Evolutionary conservation across 305 asterid species (phyloP).

Genomic region (Solanum hybrid): DNA sequence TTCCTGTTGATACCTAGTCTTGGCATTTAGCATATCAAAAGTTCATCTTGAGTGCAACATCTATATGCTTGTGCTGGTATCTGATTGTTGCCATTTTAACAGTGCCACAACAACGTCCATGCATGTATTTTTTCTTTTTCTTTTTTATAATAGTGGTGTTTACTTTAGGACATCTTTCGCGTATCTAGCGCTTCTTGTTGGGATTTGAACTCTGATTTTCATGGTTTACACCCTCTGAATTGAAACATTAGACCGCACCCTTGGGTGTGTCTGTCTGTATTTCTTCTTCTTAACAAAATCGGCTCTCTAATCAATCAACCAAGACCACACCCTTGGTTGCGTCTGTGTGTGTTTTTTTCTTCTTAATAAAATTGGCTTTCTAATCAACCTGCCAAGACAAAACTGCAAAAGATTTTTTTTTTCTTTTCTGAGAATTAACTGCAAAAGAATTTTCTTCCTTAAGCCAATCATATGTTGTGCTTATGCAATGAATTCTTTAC

Average conservation of each 20-base stretch:
- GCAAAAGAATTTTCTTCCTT: background rate
- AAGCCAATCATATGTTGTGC: background rate
- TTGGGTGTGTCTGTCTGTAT: background rate
- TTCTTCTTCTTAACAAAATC: background rate
- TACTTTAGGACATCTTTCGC: background rate
- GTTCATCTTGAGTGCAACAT: background rate
- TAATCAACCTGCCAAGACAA: background rate
- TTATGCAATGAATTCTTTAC: conserved; percentile 1
- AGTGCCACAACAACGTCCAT: background rate
- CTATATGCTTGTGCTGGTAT: background rate
- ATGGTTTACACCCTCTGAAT: background rate
- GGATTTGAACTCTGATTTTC: background rate
- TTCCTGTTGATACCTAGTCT: background rate
- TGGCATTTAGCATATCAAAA: background rate
- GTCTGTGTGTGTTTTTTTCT: background rate
- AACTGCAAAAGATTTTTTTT: background rate
- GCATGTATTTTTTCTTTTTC: background rate
- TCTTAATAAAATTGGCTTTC: background rate
- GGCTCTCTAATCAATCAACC: background rate
- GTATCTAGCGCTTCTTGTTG: background rate
- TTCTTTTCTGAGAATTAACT: background rate
- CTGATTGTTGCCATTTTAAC: background rate
- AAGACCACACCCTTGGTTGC: background rate
- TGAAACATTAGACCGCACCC: background rate
- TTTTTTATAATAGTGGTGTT: background rate